These are phyloP conservation scores for Thuidium tamariscinum DNA, from an alignment of 225 moss, liverwort and hornwort genomes.

Conservation along the genomic window DNA sequence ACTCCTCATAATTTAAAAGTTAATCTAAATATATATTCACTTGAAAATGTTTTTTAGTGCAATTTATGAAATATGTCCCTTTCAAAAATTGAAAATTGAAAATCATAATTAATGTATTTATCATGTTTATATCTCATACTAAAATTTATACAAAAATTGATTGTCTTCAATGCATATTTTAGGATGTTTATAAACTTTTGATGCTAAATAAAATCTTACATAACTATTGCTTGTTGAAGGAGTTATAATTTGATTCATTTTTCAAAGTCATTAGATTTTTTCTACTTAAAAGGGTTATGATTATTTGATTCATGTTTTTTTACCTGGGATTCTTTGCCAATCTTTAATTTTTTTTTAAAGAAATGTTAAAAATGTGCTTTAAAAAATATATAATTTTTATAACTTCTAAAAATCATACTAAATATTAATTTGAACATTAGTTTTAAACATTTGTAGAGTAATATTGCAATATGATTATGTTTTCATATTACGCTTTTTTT, in stretches of 20 bases:
- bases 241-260: neutral
- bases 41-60: neutral
- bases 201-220: neutral
- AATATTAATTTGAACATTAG: rapidly evolving
- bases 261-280: too few relatives aligned
- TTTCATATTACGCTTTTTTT: too few relatives aligned
- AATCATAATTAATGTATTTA: neutral
- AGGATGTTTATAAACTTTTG: too few relatives aligned
- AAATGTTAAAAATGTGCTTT: neutral
- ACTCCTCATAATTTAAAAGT: neutral
- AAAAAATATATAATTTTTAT: neutral
- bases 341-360: too few relatives aligned
- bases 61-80: neutral
- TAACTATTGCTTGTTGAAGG: neutral
- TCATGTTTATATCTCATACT: neutral
- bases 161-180: neutral
- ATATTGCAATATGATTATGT: neutral
- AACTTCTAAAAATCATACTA: too few relatives aligned
- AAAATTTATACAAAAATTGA: neutral
- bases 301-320: neutral
- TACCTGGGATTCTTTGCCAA: rapidly evolving
- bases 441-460: too few relatives aligned
- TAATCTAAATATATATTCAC: neutral
- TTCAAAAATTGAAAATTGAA: neutral
- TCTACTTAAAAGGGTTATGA: too few relatives aligned